Conservation (phyloP, 2,329 filamentous ascomycete genomes). For the Hypoxylon sp. region DNA sequence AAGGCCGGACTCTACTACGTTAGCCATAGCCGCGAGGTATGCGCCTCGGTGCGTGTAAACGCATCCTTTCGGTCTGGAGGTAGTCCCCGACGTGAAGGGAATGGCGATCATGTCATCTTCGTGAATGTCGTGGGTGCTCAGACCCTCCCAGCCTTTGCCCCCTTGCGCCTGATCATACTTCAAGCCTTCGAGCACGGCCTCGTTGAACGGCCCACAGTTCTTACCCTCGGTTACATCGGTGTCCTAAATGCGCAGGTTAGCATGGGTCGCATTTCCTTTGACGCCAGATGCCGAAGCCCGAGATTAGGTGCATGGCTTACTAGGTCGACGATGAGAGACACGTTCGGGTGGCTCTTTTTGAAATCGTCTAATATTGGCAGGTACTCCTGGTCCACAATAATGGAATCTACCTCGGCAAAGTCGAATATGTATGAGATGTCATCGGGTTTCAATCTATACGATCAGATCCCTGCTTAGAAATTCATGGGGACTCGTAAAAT, state of each 20-base stretch:
- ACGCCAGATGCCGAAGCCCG: neutral
- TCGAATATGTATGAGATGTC: conserved; percentile 93
- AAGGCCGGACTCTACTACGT: conserved; percentile 88
- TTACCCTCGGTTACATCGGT: conserved; percentile 81
- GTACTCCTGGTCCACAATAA: conserved; percentile 90
- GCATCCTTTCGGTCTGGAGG: conserved; percentile 90
- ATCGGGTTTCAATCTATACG: conserved; percentile 62
- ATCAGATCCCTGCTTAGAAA: too few relatives aligned
- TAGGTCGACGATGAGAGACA: conserved; percentile 80
- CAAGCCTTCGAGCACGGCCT: conserved; percentile 84
- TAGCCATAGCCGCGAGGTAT: conserved; percentile 86
- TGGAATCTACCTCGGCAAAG: conserved; percentile 85
- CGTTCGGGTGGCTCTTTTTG: conserved; percentile 66
- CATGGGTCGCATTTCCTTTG: neutral
- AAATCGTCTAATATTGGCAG: conserved; percentile 76
- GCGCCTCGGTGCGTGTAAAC: conserved; percentile 89
- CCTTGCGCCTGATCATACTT: conserved; percentile 76
- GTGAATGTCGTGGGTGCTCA: conserved; percentile 75
- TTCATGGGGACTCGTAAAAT: too few relatives aligned
- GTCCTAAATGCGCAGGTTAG: conserved; percentile 64
- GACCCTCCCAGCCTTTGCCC: conserved; percentile 77
- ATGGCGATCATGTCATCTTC: conserved; percentile 88
- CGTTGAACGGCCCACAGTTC: conserved; percentile 82
- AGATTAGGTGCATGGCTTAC: conserved; percentile 50
- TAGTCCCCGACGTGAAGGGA: conserved; percentile 94